Percentiles rank a stretch among this genome's conserved stretches.
These are phyloP conservation scores for Alternaria viburni DNA, from an alignment of 2,329 filamentous ascomycete genomes.

Conservation along the genomic window DNA sequence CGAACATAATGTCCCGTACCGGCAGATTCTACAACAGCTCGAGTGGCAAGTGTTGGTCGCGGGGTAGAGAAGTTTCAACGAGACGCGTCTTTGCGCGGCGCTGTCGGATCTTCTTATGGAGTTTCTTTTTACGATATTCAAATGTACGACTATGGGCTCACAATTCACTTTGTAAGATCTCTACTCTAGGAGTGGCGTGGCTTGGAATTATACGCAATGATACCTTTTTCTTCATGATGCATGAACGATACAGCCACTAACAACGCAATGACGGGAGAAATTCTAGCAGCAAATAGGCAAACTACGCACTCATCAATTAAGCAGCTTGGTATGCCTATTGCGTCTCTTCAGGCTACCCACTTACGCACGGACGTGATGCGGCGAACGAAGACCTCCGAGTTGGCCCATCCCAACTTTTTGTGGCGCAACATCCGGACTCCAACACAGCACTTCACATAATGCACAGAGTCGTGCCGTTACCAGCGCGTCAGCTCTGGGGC, in stretches of 20 bases:
- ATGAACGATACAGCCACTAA: neutral
- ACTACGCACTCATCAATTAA: neutral
- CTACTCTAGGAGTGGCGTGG: constrained; percentile 28
- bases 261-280: neutral
- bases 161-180: constrained; percentile 37
- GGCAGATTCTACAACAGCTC: neutral
- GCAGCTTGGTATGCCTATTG: neutral
- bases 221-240: constrained; percentile 14
- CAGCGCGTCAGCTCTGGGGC: constrained; percentile 53
- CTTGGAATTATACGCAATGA: constrained; percentile 17
- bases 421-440: neutral
- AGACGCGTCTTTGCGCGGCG: constrained; percentile 6
- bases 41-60: neutral
- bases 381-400: constrained; percentile 24
- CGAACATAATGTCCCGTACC: neutral
- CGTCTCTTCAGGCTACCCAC: neutral
- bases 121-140: constrained; percentile 1
- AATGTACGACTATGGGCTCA: constrained; percentile 30
- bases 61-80: neutral
- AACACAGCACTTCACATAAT: constrained; percentile 22
- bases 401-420: constrained; percentile 17
- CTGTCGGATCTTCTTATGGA: constrained; percentile 8
- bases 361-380: constrained; percentile 16
- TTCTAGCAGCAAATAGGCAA: neutral
- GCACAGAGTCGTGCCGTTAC: constrained; percentile 34